These are phyloP conservation scores for Hysterangium stoloniferum DNA, from an alignment of 768 basidiomycete species.

Conservation along the genomic window DNA sequence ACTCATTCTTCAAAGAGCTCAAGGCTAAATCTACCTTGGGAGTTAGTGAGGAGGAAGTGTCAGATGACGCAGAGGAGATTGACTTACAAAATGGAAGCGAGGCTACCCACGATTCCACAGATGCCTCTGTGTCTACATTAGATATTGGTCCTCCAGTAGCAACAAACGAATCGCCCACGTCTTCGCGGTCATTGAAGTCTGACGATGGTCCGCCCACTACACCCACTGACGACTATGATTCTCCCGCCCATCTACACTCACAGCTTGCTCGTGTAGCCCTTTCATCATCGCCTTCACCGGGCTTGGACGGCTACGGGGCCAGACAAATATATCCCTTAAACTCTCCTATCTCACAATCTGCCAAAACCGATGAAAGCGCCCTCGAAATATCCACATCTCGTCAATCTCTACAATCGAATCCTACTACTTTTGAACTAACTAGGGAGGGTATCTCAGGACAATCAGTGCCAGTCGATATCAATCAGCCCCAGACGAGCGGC, in stretches of 20 bases:
- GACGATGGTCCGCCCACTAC: slow-evolving; percentile 19
- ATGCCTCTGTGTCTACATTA: slow-evolving; percentile 52
- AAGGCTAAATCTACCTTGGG: slow-evolving; percentile 31
- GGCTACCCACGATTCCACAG: slow-evolving; percentile 19
- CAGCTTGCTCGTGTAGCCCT: background rate
- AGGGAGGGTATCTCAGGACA: slow-evolving; percentile 11
- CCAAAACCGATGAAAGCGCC: slow-evolving; percentile 24
- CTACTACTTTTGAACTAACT: slow-evolving; percentile 12
- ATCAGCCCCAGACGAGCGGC: slow-evolving; percentile 17
- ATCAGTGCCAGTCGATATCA: slow-evolving; percentile 12
- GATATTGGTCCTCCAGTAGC: slow-evolving; percentile 37
- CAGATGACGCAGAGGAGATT: slow-evolving; percentile 21
- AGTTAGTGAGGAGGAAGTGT: slow-evolving; percentile 30
- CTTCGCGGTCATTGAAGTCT: slow-evolving; percentile 16
- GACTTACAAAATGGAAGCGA: slow-evolving; percentile 29
- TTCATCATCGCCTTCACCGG: slow-evolving; percentile 2
- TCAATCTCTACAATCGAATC: slow-evolving; percentile 22
- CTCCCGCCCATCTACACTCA: background rate
- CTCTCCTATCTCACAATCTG: slow-evolving; percentile 11
- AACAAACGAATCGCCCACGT: slow-evolving; percentile 20
- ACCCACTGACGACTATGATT: slow-evolving; percentile 17
- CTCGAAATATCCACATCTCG: slow-evolving; percentile 6
- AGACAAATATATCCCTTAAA: background rate
- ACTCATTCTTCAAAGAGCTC: slow-evolving; percentile 55
- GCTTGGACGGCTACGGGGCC: background rate